A percentile compares a stretch with the other conserved stretches of the same genome.
These are phyloP conservation scores for Pythium scleroteichum DNA, from an alignment of 352 stramenopile species.

Conservation along the genomic window DNA sequence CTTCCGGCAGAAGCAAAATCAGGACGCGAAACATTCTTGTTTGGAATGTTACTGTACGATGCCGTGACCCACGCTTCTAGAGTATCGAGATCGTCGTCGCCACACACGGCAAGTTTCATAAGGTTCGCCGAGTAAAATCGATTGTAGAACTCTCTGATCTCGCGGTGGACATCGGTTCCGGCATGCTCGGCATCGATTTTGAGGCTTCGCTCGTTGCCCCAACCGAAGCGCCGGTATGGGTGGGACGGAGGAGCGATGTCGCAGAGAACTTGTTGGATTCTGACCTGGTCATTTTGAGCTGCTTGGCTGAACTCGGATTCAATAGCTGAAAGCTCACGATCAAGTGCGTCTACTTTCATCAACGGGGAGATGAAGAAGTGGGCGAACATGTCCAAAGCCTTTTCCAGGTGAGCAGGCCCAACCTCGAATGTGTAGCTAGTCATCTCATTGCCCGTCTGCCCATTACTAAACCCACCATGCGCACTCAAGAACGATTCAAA, in stretches of 20 bases:
- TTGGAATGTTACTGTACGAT: constrained; percentile 35
- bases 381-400: constrained; percentile 79
- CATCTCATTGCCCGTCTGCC: constrained; percentile 77
- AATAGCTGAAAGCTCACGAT: constrained; percentile 56
- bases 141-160: constrained; percentile 36
- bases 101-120: constrained; percentile 47
- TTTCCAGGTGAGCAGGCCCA: constrained; percentile 25
- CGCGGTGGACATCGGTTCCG: constrained; percentile 30
- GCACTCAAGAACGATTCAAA: constrained; percentile 73
- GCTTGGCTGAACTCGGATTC: constrained; percentile 59
- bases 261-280: constrained; percentile 39
- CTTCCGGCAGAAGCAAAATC: constrained; percentile 42
- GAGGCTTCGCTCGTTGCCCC: constrained; percentile 51
- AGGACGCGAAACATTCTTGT: constrained; percentile 20
- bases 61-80: constrained; percentile 35
- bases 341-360: constrained; percentile 44
- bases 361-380: constrained; percentile 87
- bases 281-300: constrained; percentile 34
- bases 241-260: constrained; percentile 23
- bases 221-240: constrained; percentile 50
- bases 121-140: constrained; percentile 39
- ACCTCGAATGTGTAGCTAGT: constrained; percentile 90
- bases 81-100: constrained; percentile 34
- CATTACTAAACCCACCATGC: constrained; percentile 78
- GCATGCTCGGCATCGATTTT: constrained; percentile 14